Evolutionary conservation across 1,139 yeast species (phyloP), one percentile per base, ranked within the genome.

Genomic region (Candida sp.): DNA sequence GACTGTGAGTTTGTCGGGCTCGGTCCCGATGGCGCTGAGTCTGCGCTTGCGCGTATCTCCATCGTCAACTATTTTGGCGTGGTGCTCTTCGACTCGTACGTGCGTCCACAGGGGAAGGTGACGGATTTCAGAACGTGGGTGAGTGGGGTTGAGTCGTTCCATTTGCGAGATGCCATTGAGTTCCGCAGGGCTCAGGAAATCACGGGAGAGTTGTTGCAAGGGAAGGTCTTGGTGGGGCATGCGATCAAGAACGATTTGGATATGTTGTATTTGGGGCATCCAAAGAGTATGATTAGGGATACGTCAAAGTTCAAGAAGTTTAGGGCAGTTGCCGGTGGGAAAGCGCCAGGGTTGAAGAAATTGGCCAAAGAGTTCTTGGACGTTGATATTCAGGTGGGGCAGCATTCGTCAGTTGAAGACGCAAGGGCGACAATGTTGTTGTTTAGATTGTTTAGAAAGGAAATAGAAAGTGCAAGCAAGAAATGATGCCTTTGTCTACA

Each of bases 1-100:
- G 98, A 93, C 70, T 92, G 98, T 74, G 98, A 93, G 63, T 92
- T 93, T 75, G 98, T 93, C 1, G 98, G 98, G 5, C 86, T 88
- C 0, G 98, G 97, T 0, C 82, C 80, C 1, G 85, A 84, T 23
- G 96, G 96, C 6, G 60, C 63, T 34, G 81, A 78, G 43, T 86
- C 93, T 4, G 93, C 86, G 1, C 74, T 93, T 31, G 98, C 97
- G 0, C 78, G 98, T 58, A 93, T 92, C 0, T 90, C 97, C 0
- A 73, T 93, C 9, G 97, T 93, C 3, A 91, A 93, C 65, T 90
- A 78, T 63, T 87, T 82, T 63, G 98, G 98, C 0, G 80, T 81
- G 58, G 78, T 84, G 0, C 63, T 93, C 0, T 73, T 86, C 55
- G 98, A 93, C 66, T 73, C 78, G 42, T 92, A 78, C 69, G 98